A percentile compares a stretch with the other conserved stretches of the same genome.
Conservation (phyloP, 345 rosid genomes). For the Garcia nutans region DNA sequence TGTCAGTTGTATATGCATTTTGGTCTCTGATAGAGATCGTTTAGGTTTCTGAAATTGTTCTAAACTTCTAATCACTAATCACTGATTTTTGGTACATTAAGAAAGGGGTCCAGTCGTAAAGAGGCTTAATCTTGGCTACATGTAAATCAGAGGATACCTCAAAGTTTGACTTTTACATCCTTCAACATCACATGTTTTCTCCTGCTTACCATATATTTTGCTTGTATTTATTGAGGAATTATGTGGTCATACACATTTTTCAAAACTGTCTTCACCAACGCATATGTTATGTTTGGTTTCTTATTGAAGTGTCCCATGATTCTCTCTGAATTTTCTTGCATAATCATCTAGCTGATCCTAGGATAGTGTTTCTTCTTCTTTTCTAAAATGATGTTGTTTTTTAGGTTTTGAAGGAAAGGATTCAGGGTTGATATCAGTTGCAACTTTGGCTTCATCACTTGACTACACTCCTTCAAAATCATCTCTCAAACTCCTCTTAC, state of each 20-base stretch:
- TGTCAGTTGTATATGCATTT: neutral
- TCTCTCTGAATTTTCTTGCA: neutral
- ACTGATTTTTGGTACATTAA: neutral
- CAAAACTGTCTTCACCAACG: neutral
- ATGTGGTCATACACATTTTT: neutral
- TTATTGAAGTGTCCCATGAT: neutral
- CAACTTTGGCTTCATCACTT: slow-evolving; percentile 71
- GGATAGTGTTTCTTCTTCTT: neutral
- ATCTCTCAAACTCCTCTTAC: slow-evolving; percentile 63
- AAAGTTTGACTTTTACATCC: neutral
- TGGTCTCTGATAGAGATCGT: neutral
- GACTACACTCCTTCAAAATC: slow-evolving; percentile 76
- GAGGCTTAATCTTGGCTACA: slow-evolving; percentile 5
- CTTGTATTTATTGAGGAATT: neutral
- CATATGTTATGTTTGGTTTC: neutral
- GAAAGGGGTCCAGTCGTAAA: neutral
- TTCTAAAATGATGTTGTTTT: slow-evolving; percentile 18
- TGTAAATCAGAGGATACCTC: neutral
- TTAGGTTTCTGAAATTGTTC: no score
- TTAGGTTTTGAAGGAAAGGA: slow-evolving; percentile 65
- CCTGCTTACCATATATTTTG: neutral
- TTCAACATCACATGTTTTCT: neutral
- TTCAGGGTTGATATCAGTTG: slow-evolving; percentile 59
- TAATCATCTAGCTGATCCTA: neutral
- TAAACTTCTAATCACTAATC: neutral